phyloP scores from a whole-genome alignment of 1,139 yeast species.

The Candida neerlandica region DNA sequence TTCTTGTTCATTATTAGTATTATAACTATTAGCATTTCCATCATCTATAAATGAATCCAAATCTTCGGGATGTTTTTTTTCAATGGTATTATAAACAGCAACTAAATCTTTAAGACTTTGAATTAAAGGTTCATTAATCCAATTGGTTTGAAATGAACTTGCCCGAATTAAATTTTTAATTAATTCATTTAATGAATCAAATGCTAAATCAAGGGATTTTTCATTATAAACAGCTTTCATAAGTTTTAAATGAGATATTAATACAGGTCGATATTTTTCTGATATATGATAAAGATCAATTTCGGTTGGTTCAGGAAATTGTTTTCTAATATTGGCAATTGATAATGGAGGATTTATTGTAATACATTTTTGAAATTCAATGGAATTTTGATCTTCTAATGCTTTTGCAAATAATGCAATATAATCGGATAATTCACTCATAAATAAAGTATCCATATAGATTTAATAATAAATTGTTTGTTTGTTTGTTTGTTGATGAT shows the following conservation, averaged over 20 bases:
- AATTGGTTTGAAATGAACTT: constrained; percentile 62
- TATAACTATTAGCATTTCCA: no score
- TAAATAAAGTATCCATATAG: no score
- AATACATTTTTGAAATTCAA: constrained; percentile 26
- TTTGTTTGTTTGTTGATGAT: no score
- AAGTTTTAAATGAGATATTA: constrained; percentile 37
- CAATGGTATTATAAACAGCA: constrained; percentile 43
- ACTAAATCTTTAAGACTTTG: constrained; percentile 59
- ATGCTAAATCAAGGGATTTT: constrained; percentile 41
- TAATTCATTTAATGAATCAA: constrained; percentile 43
- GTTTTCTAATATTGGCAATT: constrained; percentile 25
- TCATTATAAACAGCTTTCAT: constrained; percentile 41
- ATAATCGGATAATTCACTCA: constrained; percentile 18
- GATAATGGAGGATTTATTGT: constrained; percentile 38
- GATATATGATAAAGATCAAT: constrained; percentile 41
- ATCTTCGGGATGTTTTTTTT: constrained; percentile 34
- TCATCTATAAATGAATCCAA: constrained; percentile 10
- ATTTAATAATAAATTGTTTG: no score
- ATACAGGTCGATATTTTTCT: constrained; percentile 40
- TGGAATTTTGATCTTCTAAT: constrained; percentile 23
- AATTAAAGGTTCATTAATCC: constrained; percentile 68
- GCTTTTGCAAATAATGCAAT: constrained; percentile 21
- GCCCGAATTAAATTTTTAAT: constrained; percentile 56
- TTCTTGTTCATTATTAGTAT: constrained; percentile 14
- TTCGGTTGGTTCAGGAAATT: constrained; percentile 40